A percentile compares a stretch with the other conserved stretches of the same genome.
phyloP scores from a whole-genome alignment of 305 asterid genomes.

The Fraxinus baroniana region DNA sequence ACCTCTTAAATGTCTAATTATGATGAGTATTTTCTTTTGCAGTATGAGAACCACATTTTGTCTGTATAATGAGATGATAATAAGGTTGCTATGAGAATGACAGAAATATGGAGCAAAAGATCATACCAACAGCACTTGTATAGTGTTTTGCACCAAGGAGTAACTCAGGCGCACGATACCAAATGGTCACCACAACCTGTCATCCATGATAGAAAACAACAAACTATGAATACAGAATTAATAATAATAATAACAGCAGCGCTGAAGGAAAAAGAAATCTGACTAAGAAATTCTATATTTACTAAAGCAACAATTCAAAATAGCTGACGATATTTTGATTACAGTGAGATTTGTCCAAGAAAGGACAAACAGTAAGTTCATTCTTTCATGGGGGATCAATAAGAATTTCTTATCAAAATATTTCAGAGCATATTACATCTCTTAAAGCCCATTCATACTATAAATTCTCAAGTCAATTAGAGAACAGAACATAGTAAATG shows the following conservation, averaged over 20 bases:
- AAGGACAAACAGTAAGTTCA: neutral
- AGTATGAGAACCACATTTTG: slow-evolving; percentile 12
- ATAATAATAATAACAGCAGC: too few species aligned
- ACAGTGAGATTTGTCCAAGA: neutral
- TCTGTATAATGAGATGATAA: neutral
- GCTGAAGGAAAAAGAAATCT: neutral
- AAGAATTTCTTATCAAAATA: neutral
- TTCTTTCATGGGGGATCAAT: neutral
- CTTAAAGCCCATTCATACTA: neutral
- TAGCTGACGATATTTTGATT: neutral
- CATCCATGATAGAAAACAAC: slow-evolving; percentile 23
- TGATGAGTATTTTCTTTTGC: slow-evolving; percentile 17
- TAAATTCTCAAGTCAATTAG: neutral
- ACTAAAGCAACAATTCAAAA: neutral
- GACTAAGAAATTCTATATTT: neutral
- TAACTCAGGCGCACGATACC: slow-evolving; percentile 99
- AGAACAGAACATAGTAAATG: neutral
- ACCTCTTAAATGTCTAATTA: slow-evolving; percentile 5
- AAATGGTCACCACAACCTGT: slow-evolving; percentile 97
- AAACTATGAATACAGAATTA: slow-evolving; percentile 6
- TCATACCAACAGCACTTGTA: slow-evolving; percentile 97
- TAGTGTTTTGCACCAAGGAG: slow-evolving; percentile 97
- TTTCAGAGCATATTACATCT: neutral
- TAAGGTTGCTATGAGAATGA: slow-evolving; percentile 24
- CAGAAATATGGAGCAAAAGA: slow-evolving; percentile 13